Evolutionary conservation across 768 basidiomycete species (phyloP), one percentile per base, ranked within the genome.

Genomic region (Phylloporus sp.): DNA sequence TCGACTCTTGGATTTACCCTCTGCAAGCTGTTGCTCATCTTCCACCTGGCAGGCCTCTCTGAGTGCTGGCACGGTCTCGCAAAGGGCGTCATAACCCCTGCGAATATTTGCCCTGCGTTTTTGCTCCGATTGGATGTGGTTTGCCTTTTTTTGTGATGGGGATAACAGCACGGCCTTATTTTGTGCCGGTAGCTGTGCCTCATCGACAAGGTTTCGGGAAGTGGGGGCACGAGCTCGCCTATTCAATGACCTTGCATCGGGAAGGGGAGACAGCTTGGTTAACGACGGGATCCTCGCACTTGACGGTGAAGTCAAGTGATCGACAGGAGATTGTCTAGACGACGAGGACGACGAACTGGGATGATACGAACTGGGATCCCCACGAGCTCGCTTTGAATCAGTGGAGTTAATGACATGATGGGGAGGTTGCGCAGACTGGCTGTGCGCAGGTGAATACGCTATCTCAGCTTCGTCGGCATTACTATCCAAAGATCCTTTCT

Each of bases 41-140:
- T 91, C 91, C 52, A 79, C 82, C 43, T 77, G 72, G 35, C 92
- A 89, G 0, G 91, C 91, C 59, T 90, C 91, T 16, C 85, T 72
- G 32, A 97, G 75, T 2, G 88, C 76, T 10, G 94, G 94, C 0
- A 97, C 85, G 24, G 82, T 81, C 23, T 86, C 85, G 61, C 92
- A 94, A 0, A 97, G 76, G 7, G 86, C 84, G 59, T 95, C 93
- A 65, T 95, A 95, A 11, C 92, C 94, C 34, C 84, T 73, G 11
- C 91, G 79, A 46, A 97, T 95, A 60, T 93, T 94, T 13, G 91
- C 91, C 28, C 94, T 82, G 23, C 94, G 84, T 68, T 95, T 95
- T 73, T 95, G 92, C 72, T 97, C 94, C 2, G 86, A 88, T 60
- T 91, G 88, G 58, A 97, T 95, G 63, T 97, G 93, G 61, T 95